These are phyloP conservation scores for Epichloe aotearoae DNA, from an alignment of 2,329 filamentous ascomycete species.

Conservation along the genomic window DNA sequence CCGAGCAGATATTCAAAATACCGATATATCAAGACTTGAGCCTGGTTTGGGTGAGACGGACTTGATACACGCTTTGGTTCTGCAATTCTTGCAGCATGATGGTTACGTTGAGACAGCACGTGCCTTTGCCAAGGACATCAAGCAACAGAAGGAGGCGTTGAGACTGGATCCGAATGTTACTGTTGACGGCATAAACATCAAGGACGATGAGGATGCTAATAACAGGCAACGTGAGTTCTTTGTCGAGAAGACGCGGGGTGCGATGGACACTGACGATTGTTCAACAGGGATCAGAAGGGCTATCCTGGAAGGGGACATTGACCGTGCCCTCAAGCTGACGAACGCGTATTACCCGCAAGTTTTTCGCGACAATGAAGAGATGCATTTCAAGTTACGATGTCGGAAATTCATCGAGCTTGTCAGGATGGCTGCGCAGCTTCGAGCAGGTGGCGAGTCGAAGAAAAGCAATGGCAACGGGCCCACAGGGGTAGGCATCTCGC, in stretches of 20 bases:
- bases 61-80: conserved; percentile 65
- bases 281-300: conserved; percentile 65
- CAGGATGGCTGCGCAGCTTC: conserved; percentile 54
- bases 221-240: conserved; percentile 62
- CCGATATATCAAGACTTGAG: conserved; percentile 47
- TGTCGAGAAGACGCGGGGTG: background rate
- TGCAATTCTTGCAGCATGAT: conserved; percentile 87
- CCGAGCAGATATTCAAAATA: conserved; percentile 42
- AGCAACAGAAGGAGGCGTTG: conserved; percentile 57
- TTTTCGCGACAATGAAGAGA: conserved; percentile 64
- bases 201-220: conserved; percentile 75
- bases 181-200: conserved; percentile 50
- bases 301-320: conserved; percentile 84
- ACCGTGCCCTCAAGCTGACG: conserved; percentile 74
- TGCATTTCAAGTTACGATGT: conserved; percentile 78
- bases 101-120: conserved; percentile 89
- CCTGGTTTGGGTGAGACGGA: conserved; percentile 57
- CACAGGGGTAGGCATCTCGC: conserved; percentile 20
- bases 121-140: conserved; percentile 74
- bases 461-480: conserved; percentile 27
- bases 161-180: conserved; percentile 39
- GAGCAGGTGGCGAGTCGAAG: conserved; percentile 32
- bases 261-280: conserved; percentile 2
- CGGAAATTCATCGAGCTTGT: conserved; percentile 96
- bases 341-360: conserved; percentile 68